Conservation (phyloP, 768 basidiomycete genomes). For the Daedaleopsis sinensis region DNA sequence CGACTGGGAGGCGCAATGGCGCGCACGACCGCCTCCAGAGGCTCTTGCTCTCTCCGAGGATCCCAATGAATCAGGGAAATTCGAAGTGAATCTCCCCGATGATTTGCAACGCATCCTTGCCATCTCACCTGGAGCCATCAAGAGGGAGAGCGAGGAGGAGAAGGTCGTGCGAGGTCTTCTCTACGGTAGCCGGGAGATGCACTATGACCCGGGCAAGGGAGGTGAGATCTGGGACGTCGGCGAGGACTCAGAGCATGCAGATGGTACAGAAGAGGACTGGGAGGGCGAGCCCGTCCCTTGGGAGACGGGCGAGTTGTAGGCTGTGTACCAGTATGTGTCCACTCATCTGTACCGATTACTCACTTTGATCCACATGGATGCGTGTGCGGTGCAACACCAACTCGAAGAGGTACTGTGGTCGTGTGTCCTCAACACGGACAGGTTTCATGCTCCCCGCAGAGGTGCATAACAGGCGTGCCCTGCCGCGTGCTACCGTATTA, state of each 20-base stretch:
- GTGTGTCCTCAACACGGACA: conserved; percentile 5
- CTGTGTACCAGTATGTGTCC: conserved; percentile 22
- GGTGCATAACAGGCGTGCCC: conserved; percentile 25
- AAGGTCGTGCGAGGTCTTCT: conserved; percentile 61
- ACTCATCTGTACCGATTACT: conserved; percentile 16
- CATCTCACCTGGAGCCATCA: conserved; percentile 44
- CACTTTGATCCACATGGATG: conserved; percentile 13
- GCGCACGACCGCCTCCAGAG: conserved; percentile 13
- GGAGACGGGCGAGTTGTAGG: conserved; percentile 76
- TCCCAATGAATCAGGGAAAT: conserved; percentile 15
- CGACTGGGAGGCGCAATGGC: conserved; percentile 21
- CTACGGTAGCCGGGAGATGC: conserved; percentile 54
- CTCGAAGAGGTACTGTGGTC: conserved; percentile 15
- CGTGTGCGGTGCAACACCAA: background rate
- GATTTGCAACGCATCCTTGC: conserved; percentile 66
- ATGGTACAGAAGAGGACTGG: conserved; percentile 51
- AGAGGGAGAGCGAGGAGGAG: conserved; percentile 40
- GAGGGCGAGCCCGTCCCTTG: conserved; percentile 83
- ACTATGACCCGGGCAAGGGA: conserved; percentile 64
- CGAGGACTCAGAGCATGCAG: conserved; percentile 45
- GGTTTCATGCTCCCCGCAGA: conserved; percentile 4
- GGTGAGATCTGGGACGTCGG: conserved; percentile 57
- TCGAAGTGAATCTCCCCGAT: conserved; percentile 67
- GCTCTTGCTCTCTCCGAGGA: background rate
- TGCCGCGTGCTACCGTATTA: conserved; percentile 26